phyloP scores from a whole-genome alignment of 2,329 filamentous ascomycete genomes.

The Apiospora saccharicola region DNA sequence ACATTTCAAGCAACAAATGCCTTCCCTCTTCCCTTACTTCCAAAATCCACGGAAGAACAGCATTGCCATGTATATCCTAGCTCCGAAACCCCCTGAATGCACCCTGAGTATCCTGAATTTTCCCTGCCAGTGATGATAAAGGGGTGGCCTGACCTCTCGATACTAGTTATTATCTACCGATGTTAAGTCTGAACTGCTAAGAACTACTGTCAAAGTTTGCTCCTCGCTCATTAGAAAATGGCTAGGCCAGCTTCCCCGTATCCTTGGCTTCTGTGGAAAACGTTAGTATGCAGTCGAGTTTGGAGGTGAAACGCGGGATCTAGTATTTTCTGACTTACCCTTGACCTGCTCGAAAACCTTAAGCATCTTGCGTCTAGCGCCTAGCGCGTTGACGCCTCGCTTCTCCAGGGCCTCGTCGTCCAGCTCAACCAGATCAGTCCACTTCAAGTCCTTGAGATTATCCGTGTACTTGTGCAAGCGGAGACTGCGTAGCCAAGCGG shows the following conservation, averaged over 20 bases:
- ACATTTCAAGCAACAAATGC: conserved; percentile 16
- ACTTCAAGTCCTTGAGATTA: conserved; percentile 95
- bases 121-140: conserved; percentile 20
- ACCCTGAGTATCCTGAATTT: conserved; percentile 27
- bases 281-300: conserved; percentile 38
- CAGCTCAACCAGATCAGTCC: conserved; percentile 90
- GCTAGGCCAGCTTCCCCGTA: conserved; percentile 71
- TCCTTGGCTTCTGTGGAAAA: conserved; percentile 68
- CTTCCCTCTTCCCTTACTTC: conserved; percentile 14
- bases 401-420: conserved; percentile 94
- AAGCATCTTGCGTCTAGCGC: conserved; percentile 95
- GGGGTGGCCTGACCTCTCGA: conserved; percentile 21
- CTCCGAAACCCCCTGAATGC: conserved; percentile 26
- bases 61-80: conserved; percentile 24
- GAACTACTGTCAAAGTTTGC: conserved; percentile 27
- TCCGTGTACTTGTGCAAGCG: conserved; percentile 99
- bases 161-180: conserved; percentile 26
- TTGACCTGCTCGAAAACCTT: conserved; percentile 99
- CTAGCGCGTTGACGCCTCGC: conserved; percentile 91
- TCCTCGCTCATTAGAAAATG: conserved; percentile 31
- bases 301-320: background rate
- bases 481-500: conserved; percentile 92
- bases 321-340: conserved; percentile 51
- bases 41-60: conserved; percentile 17
- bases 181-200: conserved; percentile 24